phyloP scores from a whole-genome alignment of 2,329 filamentous ascomycete genomes.

The Aspergillus hortae region DNA sequence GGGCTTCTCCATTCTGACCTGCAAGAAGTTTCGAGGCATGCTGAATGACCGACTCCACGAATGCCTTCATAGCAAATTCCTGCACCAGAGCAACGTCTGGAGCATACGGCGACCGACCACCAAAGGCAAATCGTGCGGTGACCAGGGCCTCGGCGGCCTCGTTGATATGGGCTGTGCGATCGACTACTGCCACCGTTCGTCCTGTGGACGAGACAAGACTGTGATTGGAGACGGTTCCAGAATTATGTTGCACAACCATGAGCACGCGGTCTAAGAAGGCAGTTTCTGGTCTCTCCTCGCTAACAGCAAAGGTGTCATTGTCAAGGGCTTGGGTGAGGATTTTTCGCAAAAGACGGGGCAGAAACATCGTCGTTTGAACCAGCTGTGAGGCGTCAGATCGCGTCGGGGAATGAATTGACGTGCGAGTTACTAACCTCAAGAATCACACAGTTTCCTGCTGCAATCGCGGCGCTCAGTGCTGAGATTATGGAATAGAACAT shows the following conservation, averaged over 20 bases:
- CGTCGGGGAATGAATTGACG: background rate
- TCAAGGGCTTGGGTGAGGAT: conserved; percentile 38
- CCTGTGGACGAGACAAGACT: conserved; percentile 26
- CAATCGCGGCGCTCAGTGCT: conserved; percentile 46
- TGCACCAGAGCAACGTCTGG: conserved; percentile 64
- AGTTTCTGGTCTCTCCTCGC: conserved; percentile 28
- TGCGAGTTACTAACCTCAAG: conserved; percentile 39
- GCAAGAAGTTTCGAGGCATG: conserved; percentile 28
- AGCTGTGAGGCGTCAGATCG: conserved; percentile 12
- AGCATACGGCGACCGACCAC: conserved; percentile 57
- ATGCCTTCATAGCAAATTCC: conserved; percentile 56
- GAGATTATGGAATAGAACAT: conserved; percentile 46
- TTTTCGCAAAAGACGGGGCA: conserved; percentile 21
- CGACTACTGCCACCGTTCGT: conserved; percentile 55
- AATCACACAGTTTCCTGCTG: conserved; percentile 51
- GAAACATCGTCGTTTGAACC: conserved; percentile 20
- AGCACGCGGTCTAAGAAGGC: conserved; percentile 24
- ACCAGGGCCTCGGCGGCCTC: conserved; percentile 53
- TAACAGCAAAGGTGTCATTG: conserved; percentile 47
- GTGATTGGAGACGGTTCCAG: background rate
- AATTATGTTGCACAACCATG: conserved; percentile 13
- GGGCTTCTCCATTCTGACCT: conserved; percentile 19
- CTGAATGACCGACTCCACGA: conserved; percentile 49
- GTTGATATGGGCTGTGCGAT: conserved; percentile 55
- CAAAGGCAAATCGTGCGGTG: conserved; percentile 52